Evolutionary conservation across 768 basidiomycete species (phyloP).

Genomic region (Naganishia antarctica): DNA sequence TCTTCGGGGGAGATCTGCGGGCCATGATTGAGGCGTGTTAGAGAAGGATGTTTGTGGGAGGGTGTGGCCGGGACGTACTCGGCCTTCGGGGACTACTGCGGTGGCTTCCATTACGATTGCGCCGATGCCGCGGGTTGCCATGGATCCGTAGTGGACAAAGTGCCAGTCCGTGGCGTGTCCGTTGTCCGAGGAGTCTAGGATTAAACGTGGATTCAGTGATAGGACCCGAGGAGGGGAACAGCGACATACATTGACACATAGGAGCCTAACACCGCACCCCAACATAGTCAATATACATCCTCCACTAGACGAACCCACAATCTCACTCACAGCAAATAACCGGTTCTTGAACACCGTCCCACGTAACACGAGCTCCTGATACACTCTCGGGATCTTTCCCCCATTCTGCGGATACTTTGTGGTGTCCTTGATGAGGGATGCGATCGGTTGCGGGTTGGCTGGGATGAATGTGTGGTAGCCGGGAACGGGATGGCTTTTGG

Average conservation of each 20-base stretch:
- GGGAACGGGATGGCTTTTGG: constrained; percentile 21
- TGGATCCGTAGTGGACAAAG: constrained; percentile 67
- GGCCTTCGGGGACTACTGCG: constrained; percentile 63
- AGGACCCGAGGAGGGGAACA: no score
- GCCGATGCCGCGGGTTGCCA: constrained; percentile 67
- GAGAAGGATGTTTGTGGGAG: not conserved
- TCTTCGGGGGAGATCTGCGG: constrained; percentile 73
- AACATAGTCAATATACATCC: no score
- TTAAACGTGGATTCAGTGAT: not conserved
- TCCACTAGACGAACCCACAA: no score
- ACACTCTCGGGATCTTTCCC: constrained; percentile 57
- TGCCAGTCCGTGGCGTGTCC: constrained; percentile 81
- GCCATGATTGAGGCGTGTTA: not conserved
- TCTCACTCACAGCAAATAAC: constrained; percentile 60
- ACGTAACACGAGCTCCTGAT: constrained; percentile 62
- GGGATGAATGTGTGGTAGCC: constrained; percentile 43
- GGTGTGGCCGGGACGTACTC: constrained; percentile 18
- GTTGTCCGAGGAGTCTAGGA: constrained; percentile 59
- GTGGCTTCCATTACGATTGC: constrained; percentile 71
- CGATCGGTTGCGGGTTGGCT: constrained; percentile 38
- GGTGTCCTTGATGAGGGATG: constrained; percentile 38
- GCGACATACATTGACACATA: constrained; percentile 71
- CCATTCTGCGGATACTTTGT: constrained; percentile 55
- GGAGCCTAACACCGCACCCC: no score
- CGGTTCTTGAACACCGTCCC: constrained; percentile 68